phyloP scores from a whole-genome alignment of 1,284 basidiomycete species.

The Takashimella koratensis region DNA sequence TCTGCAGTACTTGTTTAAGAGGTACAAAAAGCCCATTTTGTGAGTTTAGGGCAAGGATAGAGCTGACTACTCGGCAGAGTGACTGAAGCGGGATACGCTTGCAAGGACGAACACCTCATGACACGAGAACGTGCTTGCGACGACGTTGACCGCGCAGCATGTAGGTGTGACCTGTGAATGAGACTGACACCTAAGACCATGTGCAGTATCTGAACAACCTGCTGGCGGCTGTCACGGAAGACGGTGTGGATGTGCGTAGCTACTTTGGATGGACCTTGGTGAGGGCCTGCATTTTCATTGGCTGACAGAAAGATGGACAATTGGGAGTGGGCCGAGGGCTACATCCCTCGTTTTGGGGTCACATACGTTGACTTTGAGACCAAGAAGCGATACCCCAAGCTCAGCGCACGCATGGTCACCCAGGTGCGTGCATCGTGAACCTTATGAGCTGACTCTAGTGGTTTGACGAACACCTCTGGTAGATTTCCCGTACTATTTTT shows the following conservation, averaged over 20 bases:
- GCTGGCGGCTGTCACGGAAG: conserved; percentile 59
- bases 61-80: conserved; percentile 38
- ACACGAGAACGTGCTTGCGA: conserved; percentile 56
- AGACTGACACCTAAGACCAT: conserved; percentile 51
- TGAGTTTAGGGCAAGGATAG: conserved; percentile 3
- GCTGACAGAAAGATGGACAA: conserved; percentile 54
- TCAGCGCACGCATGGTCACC: conserved; percentile 58
- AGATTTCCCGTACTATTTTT: no score
- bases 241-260: conserved; percentile 62
- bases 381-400: conserved; percentile 65
- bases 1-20: conserved; percentile 64
- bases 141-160: not conserved
- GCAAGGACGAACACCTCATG: conserved; percentile 61
- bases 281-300: not conserved
- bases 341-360: conserved; percentile 35
- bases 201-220: conserved; percentile 63
- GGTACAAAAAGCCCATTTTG: conserved; percentile 65
- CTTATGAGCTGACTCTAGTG: not conserved
- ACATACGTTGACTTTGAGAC: conserved; percentile 56
- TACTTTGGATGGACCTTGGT: conserved; percentile 63
- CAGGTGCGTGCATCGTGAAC: conserved; percentile 13
- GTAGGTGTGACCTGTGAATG: not conserved
- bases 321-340: conserved; percentile 60
- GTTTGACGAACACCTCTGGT: not conserved
- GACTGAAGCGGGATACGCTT: conserved; percentile 69